Conservation (phyloP, 148 eudicot species). For the Spergularia bocconei region DNA sequence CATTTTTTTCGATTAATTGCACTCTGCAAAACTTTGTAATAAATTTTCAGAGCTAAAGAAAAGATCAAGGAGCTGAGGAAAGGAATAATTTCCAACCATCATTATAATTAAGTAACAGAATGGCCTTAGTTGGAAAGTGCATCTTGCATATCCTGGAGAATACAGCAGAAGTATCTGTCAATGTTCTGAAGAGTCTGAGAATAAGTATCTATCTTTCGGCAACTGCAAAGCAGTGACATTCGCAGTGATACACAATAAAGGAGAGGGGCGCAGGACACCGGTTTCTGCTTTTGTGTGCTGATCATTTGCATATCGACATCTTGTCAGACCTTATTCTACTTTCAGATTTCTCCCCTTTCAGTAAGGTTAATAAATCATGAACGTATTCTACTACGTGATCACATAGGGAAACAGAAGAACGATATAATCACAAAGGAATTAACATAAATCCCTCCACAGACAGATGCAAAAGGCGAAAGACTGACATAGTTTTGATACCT, state of each 20-base stretch:
- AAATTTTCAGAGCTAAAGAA: slow-evolving; percentile 2
- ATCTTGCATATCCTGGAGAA: slow-evolving; percentile 35
- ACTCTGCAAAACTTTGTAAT: background rate
- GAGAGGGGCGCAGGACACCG: background rate
- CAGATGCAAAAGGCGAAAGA: background rate
- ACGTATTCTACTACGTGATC: background rate
- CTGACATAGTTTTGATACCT: slow-evolving; percentile 37
- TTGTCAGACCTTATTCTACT: background rate
- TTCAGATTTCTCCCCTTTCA: background rate
- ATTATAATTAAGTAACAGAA: slow-evolving; percentile 25
- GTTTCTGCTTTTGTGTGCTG: background rate
- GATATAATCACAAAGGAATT: background rate
- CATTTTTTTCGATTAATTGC: background rate
- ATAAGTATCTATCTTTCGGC: background rate
- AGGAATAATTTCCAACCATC: slow-evolving; percentile 27
- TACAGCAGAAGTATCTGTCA: slow-evolving; percentile 31
- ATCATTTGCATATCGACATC: background rate
- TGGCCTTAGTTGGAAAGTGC: slow-evolving; percentile 35
- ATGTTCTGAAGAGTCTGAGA: slow-evolving; percentile 2
- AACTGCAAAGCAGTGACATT: no score
- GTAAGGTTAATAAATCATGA: background rate
- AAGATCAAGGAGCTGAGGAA: slow-evolving; percentile 18
- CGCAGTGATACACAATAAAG: background rate
- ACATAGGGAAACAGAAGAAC: background rate
- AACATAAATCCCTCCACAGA: background rate